Conservation (phyloP, 2,329 filamentous ascomycete genomes). For the Talaromyces sp. region DNA sequence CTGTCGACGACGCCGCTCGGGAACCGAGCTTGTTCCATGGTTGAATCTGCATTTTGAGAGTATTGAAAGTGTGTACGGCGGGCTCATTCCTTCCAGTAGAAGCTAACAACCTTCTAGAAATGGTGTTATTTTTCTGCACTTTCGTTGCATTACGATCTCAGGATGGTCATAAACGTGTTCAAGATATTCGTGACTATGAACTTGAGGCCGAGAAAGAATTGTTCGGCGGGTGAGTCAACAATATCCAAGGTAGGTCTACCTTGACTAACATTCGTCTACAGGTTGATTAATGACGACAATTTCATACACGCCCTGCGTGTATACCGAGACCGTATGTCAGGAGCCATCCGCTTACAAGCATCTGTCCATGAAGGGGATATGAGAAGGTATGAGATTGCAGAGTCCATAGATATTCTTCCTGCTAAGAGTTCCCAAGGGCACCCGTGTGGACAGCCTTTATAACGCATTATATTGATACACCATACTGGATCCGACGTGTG, state of each 20-base stretch:
- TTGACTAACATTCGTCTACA: conserved; percentile 22
- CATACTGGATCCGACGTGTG: conserved; percentile 48
- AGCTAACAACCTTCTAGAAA: conserved; percentile 34
- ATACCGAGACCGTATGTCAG: conserved; percentile 50
- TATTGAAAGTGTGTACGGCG: conserved; percentile 49
- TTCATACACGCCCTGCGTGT: conserved; percentile 56
- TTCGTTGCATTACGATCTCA: conserved; percentile 58
- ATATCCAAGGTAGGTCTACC: neutral
- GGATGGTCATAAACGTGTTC: conserved; percentile 44
- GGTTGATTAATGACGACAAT: conserved; percentile 51
- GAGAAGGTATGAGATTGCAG: conserved; percentile 39
- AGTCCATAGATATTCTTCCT: neutral
- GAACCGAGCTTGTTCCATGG: conserved; percentile 50
- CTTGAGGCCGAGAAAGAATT: conserved; percentile 47
- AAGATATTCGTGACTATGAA: conserved; percentile 48
- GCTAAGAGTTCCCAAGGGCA: conserved; percentile 33
- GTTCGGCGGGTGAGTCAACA: conserved; percentile 48
- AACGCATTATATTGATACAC: conserved; percentile 46
- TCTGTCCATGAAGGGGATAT: conserved; percentile 52
- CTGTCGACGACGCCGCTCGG: conserved; percentile 34
- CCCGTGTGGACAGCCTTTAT: conserved; percentile 62
- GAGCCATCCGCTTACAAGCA: conserved; percentile 56
- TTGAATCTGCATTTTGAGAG: conserved; percentile 53
- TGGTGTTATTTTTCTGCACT: conserved; percentile 57
- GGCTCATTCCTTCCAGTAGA: neutral